Conservation (phyloP, 495 filamentous ascomycete species). For the Penicillium verhagenii region DNA sequence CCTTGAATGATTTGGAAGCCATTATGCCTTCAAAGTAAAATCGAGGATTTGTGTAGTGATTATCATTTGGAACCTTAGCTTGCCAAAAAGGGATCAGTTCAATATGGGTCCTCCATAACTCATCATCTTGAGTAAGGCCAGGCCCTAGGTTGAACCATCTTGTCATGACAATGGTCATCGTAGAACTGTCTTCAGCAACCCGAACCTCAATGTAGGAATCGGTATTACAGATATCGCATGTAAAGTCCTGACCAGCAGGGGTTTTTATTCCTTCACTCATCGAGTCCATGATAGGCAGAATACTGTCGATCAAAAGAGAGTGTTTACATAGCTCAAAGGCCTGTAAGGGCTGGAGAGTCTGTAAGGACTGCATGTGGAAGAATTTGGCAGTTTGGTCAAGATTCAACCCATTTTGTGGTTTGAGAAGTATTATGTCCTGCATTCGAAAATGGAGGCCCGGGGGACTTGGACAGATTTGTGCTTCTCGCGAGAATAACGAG, state of each 20-base stretch:
- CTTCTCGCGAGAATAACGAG: not conserved
- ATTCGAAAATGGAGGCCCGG: not conserved
- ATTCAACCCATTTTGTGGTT: not conserved
- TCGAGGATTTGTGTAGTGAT: not conserved
- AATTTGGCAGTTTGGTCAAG: not conserved
- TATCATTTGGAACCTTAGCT: no score
- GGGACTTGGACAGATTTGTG: not conserved
- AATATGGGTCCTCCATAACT: not conserved
- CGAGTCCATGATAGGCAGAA: not conserved
- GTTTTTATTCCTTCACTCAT: not conserved
- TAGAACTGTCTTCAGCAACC: not conserved
- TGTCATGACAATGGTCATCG: not conserved
- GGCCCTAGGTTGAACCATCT: not conserved
- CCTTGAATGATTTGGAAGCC: conserved; percentile 3
- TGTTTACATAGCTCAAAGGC: not conserved
- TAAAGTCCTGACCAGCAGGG: not conserved
- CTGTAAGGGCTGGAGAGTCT: not conserved
- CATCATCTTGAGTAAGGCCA: not conserved
- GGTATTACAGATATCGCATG: not conserved
- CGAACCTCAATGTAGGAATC: not conserved
- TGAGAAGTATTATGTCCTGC: not conserved
- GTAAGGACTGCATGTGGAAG: not conserved
- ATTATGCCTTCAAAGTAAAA: conserved; percentile 1
- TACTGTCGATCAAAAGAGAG: not conserved
- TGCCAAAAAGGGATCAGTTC: not conserved